A percentile compares a stretch with the other conserved stretches of the same genome.
Evolutionary conservation across 306 rosid genomes (phyloP).

Genomic region (Prinsepia uniflora): DNA sequence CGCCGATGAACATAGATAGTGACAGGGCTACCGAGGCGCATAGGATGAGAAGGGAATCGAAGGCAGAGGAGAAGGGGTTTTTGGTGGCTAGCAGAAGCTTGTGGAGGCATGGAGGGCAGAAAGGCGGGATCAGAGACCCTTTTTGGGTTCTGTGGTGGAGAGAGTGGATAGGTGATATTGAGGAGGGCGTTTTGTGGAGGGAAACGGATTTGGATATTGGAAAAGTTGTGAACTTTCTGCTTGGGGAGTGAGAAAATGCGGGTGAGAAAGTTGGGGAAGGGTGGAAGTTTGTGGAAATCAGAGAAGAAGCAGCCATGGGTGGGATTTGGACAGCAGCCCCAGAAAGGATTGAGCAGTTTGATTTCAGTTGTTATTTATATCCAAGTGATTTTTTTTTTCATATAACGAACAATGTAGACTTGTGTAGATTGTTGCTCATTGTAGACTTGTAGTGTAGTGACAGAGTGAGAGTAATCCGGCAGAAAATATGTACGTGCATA

Average conservation of each 20-base stretch:
- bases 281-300: constrained; percentile 54
- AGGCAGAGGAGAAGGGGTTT: constrained; percentile 10
- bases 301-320: constrained; percentile 53
- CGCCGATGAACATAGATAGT: constrained; percentile 51
- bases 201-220: constrained; percentile 41
- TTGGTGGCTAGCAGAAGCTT: constrained; percentile 7
- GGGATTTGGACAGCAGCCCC: constrained; percentile 20
- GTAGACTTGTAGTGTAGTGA: too few species aligned
- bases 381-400: neutral
- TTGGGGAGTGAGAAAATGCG: constrained; percentile 33
- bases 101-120: constrained; percentile 1
- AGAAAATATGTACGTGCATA: too few species aligned
- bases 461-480: too few species aligned
- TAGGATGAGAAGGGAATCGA: constrained; percentile 53
- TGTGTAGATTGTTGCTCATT: neutral
- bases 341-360: constrained; percentile 1
- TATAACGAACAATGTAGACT: neutral
- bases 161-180: constrained; percentile 23
- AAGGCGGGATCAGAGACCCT: neutral
- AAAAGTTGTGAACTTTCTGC: constrained; percentile 26
- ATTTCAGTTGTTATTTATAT: neutral
- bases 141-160: constrained; percentile 17
- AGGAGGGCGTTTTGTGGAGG: constrained; percentile 19
- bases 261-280: constrained; percentile 29
- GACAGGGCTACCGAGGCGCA: constrained; percentile 76